A percentile compares a stretch with the other conserved stretches of the same genome.
These are phyloP conservation scores for Raddia distichophylla DNA, from an alignment of 176 grass and related monocot species.

Conservation along the genomic window DNA sequence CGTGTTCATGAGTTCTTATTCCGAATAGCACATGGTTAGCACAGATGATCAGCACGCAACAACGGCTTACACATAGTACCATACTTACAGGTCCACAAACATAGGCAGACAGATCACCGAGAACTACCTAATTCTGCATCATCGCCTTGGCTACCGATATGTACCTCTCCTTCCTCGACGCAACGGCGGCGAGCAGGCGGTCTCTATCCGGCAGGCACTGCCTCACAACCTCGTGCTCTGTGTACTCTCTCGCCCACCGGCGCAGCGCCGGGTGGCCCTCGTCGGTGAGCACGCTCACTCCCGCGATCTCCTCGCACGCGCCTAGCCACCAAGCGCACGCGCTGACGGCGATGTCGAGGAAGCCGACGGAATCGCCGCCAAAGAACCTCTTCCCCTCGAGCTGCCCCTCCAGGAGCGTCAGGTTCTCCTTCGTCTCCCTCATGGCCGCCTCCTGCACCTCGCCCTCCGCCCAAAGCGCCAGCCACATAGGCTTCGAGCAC, in stretches of 20 bases:
- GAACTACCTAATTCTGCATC: too few relatives aligned
- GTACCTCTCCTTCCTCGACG: neutral
- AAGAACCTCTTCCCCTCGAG: neutral
- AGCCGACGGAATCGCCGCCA: conserved; percentile 17
- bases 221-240: neutral
- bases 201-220: neutral
- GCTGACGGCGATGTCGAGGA: neutral
- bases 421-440: neutral
- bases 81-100: neutral
- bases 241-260: neutral
- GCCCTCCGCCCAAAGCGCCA: conserved; percentile 20
- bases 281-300: neutral
- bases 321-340: neutral
- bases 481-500: neutral
- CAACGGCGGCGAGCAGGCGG: neutral
- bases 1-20: neutral
- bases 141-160: neutral
- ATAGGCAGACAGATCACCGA: neutral
- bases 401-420: neutral
- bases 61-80: neutral
- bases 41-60: neutral
- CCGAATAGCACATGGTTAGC: neutral
- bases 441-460: neutral
- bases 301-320: neutral
- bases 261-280: neutral